A percentile compares a stretch with the other conserved stretches of the same genome.
Conservation (phyloP, 306 rosid species). For the Vigna reflexopilosa region DNA sequence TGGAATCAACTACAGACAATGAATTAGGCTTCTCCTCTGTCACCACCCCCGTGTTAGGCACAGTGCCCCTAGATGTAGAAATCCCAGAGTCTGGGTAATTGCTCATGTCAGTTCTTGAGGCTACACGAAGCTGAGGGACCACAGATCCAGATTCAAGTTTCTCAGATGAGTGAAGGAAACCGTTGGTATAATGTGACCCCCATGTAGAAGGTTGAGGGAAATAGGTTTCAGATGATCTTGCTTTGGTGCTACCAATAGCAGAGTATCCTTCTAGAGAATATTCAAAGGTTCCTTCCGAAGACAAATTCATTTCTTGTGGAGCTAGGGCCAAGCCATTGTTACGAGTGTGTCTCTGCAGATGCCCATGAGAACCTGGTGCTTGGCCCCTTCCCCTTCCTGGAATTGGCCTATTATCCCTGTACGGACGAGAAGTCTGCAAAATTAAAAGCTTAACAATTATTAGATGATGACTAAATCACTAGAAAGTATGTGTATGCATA, state of each 20-base stretch:
- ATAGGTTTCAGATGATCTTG: constrained; percentile 55
- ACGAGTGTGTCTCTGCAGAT: constrained; percentile 50
- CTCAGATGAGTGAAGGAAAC: constrained; percentile 51
- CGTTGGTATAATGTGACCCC: constrained; percentile 51
- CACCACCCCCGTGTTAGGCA: constrained; percentile 44
- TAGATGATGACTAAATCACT: constrained; percentile 37
- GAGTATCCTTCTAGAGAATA: constrained; percentile 65
- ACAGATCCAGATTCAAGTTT: constrained; percentile 60
- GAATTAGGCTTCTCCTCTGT: constrained; percentile 46
- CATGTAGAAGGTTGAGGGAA: constrained; percentile 51
- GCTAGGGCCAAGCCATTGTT: constrained; percentile 51
- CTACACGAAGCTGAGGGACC: constrained; percentile 54
- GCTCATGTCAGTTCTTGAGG: constrained; percentile 50
- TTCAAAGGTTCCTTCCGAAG: constrained; percentile 52
- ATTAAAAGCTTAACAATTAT: constrained; percentile 46
- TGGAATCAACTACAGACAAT: constrained; percentile 44
- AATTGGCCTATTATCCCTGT: constrained; percentile 54
- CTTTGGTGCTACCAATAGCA: constrained; percentile 50
- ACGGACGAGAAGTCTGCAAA: constrained; percentile 62
- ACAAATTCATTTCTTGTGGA: constrained; percentile 50
- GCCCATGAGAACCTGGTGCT: constrained; percentile 52
- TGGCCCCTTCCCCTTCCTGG: constrained; percentile 65
- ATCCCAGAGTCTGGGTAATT: constrained; percentile 44
- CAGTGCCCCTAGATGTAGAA: constrained; percentile 44
- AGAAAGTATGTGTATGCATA: constrained; percentile 8